Evolutionary conservation across 768 basidiomycete genomes (phyloP), one percentile per base, ranked within the genome.

Genomic region (Kwoniella botswanensis): DNA sequence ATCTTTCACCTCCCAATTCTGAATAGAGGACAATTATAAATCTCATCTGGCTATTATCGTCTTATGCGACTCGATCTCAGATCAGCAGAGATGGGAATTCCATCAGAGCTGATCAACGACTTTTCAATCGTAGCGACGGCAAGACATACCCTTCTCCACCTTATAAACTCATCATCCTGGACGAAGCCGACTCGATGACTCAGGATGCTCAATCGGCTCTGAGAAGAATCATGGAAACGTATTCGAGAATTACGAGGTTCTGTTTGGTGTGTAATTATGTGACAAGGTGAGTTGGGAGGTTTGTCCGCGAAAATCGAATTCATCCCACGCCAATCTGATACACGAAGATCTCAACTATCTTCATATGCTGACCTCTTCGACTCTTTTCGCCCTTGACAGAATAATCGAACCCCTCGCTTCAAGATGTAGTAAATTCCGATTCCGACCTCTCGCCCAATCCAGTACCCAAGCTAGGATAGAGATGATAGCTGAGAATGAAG

Each of bases 111-210:
- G 35, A 35, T 35, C 35, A 35, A 35, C 7, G 35, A 35, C 7
- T 35, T 35, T 35, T 35, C 35, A 35, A 35, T 35, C 53, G 55
- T 43, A 84, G 82, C 1, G 78, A 82, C 71, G 84, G 84, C 42
- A 92, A 92, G 79, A 88, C 86, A 54, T 98, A 98, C 80, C 96
- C 95, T 55, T 96, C 93, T 82, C 97, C 97, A 15, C 97, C 97
- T 0, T 99, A 93, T 87, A 99, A 99, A 83, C 96, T 99, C 74
- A 91, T 99, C 80, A 98, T 99, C 72, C 88, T 99, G 26, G 97
- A 99, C 78, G 97, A 99, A 85, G 97, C 97, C 22, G 97, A 99
- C 83, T 96, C 94, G 5, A 99, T 99, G 97, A 99, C 97, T 5
- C 96, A 98, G 85, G 97, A 99, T 81, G 97, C 97, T 4, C 97